phyloP scores from a whole-genome alignment of 75 land plant species.

The Cryptomeria japonica region DNA sequence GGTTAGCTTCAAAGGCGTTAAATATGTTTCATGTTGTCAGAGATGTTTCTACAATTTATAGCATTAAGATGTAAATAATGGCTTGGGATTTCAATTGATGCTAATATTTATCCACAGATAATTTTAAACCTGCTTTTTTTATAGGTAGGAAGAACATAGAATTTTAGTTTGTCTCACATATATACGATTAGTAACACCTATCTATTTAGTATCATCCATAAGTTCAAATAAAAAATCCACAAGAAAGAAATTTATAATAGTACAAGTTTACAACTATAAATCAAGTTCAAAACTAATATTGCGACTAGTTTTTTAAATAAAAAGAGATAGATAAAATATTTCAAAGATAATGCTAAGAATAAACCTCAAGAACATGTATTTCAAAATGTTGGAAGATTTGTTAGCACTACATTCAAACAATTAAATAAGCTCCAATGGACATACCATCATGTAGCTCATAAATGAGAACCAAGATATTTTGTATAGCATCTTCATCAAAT shows the following conservation, averaged over 20 bases:
- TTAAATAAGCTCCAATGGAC: constrained; percentile 1
- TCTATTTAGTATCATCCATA: not conserved
- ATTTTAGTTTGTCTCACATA: not conserved
- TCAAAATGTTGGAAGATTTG: not conserved
- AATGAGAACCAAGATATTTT: constrained; percentile 95
- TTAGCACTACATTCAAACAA: not conserved
- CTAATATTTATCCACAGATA: too few species aligned
- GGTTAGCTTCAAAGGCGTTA: too few species aligned
- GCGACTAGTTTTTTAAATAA: not conserved
- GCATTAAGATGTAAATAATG: too few species aligned
- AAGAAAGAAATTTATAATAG: not conserved
- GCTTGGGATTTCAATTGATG: too few species aligned
- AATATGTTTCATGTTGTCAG: too few species aligned
- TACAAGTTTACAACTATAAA: not conserved
- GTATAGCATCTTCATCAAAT: constrained; percentile 98
- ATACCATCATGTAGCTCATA: constrained; percentile 98
- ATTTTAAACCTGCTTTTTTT: too few species aligned
- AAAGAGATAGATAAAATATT: not conserved
- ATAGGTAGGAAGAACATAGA: too few species aligned
- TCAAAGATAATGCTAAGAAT: not conserved
- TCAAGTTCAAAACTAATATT: not conserved
- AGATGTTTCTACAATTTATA: too few species aligned
- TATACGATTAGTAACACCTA: not conserved
- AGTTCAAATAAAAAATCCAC: not conserved
- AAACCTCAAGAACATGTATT: not conserved